These are phyloP conservation scores for Ceratopteris richardii DNA, from an alignment of 75 land plant species.

Conservation along the genomic window DNA sequence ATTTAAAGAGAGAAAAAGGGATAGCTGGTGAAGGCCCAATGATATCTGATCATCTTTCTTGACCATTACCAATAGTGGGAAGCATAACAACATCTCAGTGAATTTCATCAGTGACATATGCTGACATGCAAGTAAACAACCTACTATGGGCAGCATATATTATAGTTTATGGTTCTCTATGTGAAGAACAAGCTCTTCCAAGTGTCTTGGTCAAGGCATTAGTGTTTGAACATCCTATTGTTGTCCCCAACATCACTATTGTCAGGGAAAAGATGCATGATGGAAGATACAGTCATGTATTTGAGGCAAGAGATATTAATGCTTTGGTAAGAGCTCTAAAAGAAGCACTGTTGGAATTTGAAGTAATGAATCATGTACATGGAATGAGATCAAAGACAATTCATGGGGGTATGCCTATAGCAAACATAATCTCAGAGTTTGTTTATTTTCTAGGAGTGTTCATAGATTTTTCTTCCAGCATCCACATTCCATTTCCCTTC, in stretches of 20 bases:
- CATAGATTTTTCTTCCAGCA: constrained; percentile 69
- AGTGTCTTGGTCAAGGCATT: constrained; percentile 56
- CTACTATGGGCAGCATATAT: constrained; percentile 50
- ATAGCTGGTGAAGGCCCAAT: too few species aligned
- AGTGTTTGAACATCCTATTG: constrained; percentile 63
- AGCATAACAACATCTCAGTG: too few species aligned
- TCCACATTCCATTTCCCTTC: constrained; percentile 36
- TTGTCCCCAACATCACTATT: constrained; percentile 70
- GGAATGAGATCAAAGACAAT: constrained; percentile 31
- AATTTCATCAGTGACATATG: too few species aligned
- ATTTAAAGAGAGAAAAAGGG: too few species aligned
- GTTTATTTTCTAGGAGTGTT: constrained; percentile 53
- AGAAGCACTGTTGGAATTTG: constrained; percentile 32
- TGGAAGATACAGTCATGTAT: too few species aligned
- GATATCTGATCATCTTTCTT: too few species aligned
- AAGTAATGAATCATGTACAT: constrained; percentile 26
- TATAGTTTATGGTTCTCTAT: constrained; percentile 70
- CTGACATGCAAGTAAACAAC: constrained; percentile 40
- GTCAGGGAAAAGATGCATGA: constrained; percentile 37
- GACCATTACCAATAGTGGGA: too few species aligned
- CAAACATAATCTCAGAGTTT: constrained; percentile 55
- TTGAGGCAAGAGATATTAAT: too few species aligned
- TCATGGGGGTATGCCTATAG: constrained; percentile 49
- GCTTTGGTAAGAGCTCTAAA: constrained; percentile 12
- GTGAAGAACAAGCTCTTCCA: constrained; percentile 84